Percentiles rank a stretch among this genome's conserved stretches.
Evolutionary conservation across 2,329 filamentous ascomycete genomes (phyloP).

Genomic region (Sporothrix protearum): DNA sequence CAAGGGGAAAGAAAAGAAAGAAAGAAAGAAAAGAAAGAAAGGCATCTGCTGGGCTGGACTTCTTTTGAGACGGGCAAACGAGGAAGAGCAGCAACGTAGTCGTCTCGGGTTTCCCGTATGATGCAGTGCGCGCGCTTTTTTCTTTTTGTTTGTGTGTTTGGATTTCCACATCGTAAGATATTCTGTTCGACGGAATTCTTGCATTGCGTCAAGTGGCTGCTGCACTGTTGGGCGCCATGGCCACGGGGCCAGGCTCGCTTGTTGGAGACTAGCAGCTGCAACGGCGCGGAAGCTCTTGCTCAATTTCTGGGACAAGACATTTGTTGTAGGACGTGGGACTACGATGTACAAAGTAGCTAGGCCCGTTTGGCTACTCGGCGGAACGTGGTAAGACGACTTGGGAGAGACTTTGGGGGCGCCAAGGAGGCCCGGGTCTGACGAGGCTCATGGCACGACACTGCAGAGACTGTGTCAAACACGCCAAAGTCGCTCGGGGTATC

Average conservation of each 20-base stretch:
- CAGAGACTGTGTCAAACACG: background rate
- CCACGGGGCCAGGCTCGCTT: background rate
- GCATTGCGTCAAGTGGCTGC: background rate
- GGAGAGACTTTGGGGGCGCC: background rate
- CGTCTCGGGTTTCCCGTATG: background rate
- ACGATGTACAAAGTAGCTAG: background rate
- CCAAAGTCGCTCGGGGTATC: background rate
- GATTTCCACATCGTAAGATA: background rate
- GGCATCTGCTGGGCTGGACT: background rate
- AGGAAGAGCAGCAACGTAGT: background rate
- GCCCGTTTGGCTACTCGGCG: background rate
- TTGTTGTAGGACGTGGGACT: too few relatives aligned
- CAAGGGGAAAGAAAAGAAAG: background rate
- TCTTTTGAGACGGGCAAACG: background rate
- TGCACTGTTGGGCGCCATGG: background rate
- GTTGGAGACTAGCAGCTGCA: background rate
- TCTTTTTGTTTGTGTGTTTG: background rate
- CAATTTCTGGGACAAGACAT: background rate
- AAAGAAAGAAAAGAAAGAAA: background rate
- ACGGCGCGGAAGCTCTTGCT: constrained; percentile 7
- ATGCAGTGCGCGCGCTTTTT: background rate
- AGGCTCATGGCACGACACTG: background rate
- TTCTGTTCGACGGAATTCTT: background rate
- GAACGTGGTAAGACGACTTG: constrained; percentile 1
- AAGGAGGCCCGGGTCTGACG: background rate